phyloP scores from a whole-genome alignment of 495 filamentous ascomycete genomes.

The Clohesyomyces aquaticus region DNA sequence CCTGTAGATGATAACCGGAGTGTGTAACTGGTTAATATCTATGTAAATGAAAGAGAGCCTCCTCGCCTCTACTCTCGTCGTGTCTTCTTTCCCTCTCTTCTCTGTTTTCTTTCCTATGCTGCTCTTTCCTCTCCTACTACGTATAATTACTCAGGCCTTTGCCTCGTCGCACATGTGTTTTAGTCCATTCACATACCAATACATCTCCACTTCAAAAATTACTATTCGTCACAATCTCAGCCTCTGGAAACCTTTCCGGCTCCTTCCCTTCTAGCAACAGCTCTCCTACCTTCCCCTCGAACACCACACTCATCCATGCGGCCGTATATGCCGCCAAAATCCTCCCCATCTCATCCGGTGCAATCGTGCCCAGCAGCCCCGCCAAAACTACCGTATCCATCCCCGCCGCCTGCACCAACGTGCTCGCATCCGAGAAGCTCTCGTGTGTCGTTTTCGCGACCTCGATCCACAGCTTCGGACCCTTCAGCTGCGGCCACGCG shows the following conservation, averaged over 20 bases:
- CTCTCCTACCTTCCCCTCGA: constrained; percentile 16
- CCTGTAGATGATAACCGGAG: not conserved
- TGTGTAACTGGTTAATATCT: not conserved
- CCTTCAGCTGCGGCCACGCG: constrained; percentile 41
- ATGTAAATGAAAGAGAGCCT: not conserved
- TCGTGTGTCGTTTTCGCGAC: constrained; percentile 40
- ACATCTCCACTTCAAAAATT: constrained; percentile 5
- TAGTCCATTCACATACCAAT: too few species aligned
- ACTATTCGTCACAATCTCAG: constrained; percentile 5
- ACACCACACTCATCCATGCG: constrained; percentile 21
- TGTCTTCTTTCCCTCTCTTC: too few species aligned
- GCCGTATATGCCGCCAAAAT: constrained; percentile 22
- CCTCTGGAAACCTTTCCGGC: constrained; percentile 20
- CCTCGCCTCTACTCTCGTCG: too few species aligned
- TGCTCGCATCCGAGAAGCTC: constrained; percentile 40
- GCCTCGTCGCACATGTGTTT: too few species aligned
- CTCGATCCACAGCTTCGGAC: constrained; percentile 43
- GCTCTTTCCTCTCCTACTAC: not conserved
- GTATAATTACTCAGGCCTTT: not conserved
- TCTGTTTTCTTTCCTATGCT: not conserved
- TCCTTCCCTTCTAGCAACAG: constrained; percentile 16
- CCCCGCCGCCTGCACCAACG: constrained; percentile 19
- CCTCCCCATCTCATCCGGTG: constrained; percentile 11
- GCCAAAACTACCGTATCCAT: constrained; percentile 9
- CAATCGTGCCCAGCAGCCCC: constrained; percentile 22